Percentiles rank a stretch among this genome's conserved stretches.
These are phyloP conservation scores for Mortierella polycephala DNA, from an alignment of 371 early-diverging fungal species.

Conservation along the genomic window DNA sequence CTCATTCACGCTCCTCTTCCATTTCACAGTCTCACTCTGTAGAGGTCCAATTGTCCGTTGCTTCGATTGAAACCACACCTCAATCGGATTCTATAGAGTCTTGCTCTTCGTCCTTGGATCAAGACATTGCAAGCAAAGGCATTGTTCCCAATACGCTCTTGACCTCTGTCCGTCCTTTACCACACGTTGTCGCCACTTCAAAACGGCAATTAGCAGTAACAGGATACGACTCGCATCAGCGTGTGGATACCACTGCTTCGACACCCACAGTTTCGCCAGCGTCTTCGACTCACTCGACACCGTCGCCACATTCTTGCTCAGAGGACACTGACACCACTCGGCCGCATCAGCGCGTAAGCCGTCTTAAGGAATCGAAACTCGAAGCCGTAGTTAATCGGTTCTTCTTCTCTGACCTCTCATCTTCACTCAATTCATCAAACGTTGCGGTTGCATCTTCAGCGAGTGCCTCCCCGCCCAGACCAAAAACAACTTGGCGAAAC, in stretches of 20 bases:
- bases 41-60: neutral
- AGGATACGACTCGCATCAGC: no score
- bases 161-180: constrained; percentile 12
- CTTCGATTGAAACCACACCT: neutral
- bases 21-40: neutral
- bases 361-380: constrained; percentile 11
- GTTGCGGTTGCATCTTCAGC: neutral
- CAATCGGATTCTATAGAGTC: neutral
- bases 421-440: neutral
- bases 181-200: constrained; percentile 9
- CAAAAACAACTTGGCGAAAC: neutral
- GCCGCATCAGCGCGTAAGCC: neutral
- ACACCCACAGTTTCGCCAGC: constrained; percentile 1
- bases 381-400: constrained; percentile 11
- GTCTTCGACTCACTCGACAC: neutral
- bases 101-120: constrained; percentile 1
- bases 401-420: neutral
- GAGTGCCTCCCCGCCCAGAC: neutral
- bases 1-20: constrained; percentile 3
- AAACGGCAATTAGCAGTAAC: no score
- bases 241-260: neutral
- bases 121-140: neutral
- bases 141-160: constrained; percentile 7
- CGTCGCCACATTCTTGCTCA: neutral
- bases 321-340: neutral